These are phyloP conservation scores for Syzygium syzygioides DNA, from an alignment of 441 rosid species.

Conservation along the genomic window DNA sequence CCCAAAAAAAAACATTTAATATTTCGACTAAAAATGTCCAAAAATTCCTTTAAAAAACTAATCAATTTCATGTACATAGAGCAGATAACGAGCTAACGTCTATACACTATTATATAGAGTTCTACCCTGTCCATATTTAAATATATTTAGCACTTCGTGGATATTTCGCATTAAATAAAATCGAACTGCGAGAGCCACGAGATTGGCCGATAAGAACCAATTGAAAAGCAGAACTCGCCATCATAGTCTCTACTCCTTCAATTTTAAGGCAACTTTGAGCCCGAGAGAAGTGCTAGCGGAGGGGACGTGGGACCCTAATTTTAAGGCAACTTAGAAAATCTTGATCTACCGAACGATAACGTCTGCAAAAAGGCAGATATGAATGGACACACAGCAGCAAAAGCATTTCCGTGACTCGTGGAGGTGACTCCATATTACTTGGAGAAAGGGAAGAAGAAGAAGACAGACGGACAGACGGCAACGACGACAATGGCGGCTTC, in stretches of 20 bases:
- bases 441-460: neutral
- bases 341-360: neutral
- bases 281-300: neutral
- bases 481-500: neutral
- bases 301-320: neutral
- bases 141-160: neutral
- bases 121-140: neutral
- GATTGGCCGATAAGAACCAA: neutral
- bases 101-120: neutral
- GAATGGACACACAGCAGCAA: neutral
- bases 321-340: neutral
- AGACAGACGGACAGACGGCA: neutral
- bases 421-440: neutral
- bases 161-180: neutral
- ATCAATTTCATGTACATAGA: neutral
- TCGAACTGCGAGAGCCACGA: neutral
- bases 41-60: too few relatives aligned
- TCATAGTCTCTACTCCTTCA: too few relatives aligned
- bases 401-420: neutral
- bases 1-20: too few relatives aligned
- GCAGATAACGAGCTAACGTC: neutral
- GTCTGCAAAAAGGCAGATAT: neutral
- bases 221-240: neutral
- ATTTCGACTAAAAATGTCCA: neutral
- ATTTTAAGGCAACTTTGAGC: neutral